Evolutionary conservation across 2,329 filamentous ascomycete genomes (phyloP), one percentile per base, ranked within the genome.

Genomic region (Scortechinia acanthostroma): DNA sequence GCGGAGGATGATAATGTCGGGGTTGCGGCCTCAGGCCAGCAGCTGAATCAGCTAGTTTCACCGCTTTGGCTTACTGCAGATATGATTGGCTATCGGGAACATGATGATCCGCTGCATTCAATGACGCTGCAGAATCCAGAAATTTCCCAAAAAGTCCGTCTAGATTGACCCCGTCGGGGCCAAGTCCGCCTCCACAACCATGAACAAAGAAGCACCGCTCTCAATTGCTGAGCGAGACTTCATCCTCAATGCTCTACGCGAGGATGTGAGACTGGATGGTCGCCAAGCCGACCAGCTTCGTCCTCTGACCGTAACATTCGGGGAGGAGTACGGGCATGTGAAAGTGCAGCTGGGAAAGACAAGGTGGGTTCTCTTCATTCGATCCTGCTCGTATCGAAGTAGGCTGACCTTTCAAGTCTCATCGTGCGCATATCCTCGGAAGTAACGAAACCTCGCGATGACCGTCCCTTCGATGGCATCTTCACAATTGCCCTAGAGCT

Each of bases 381-480:
- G n/a, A n/a, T n/a, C n/a, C 25, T 30, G 25, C n/a, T 30, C n/a
- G 10, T 30, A 10, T 30, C n/a, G 25, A n/a, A 30, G 25, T 10
- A 30, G 25, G 20, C 35, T 40, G 17, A 40, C 35, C 6, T 40
- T 10, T 13, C 42, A 50, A 80, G 79, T 52, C 70, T 84, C 22
- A 64, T 83, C 52, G 77, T 75, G 5, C 73, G 77, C 25, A 74
- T 85, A 46, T 83, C 79, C 6, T 73, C 78, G 42, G 77, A 83
- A 57, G 75, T 86, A 23, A 73, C 74, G 3, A 71, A 74, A 49
- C 81, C 81, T 28, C 74, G 73, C 47, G 69, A 77, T 40, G 81
- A 86, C 58, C 73, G 81, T 49, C 82, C 82, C 53, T 84, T 83
- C 54, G 82, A 86, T 55, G 82, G 81, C 46, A 69, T 83, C 50